Evolutionary conservation across 768 basidiomycete genomes (phyloP), one percentile per base, ranked within the genome.

Genomic region (Dictyophora rubrovolvata): DNA sequence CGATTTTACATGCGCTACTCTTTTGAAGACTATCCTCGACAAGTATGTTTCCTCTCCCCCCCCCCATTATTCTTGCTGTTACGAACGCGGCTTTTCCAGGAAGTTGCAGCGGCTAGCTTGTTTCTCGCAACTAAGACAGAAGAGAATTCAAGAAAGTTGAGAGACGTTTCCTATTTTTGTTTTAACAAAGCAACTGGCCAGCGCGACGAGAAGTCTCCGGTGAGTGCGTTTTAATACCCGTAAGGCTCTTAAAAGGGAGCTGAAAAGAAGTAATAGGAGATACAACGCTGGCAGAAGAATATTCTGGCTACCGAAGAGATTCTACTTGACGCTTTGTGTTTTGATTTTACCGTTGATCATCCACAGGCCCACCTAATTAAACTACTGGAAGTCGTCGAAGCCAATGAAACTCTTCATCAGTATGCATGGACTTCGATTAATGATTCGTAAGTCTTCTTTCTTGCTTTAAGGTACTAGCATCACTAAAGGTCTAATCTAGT

Each of bases 51-150:
- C 37, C 60, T 48, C 61, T n/a, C 55, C 51, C 55, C 33, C 33
- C 11, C 52, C 54, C 47, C 1, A 11, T 35, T 16, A 48, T 21
- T 3, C 28, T 28, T 7, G 28, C 62, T 60, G 46, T 57, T 50
- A 62, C 49, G 58, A 62, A 64, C 62, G 52, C 54, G 52, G 28
- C 37, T 54, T 22, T 14, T 60, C 53, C 57, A 93, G 90, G 85
- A 89, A 63, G 84, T 90, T 47, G 89, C 91, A 28, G 89, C 87
- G 12, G 78, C 90, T 4, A 92, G 89, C 69, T 82, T 93, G 61
- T 93, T 93, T 66, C 78, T 93, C 60, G 87, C 90, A 0, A 90
- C 90, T n/a, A 93, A 93, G 70, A 92, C 89, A 1, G 90, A 93
- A 69, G 90, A 93, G 70, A 91, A 87, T 64, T 87, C 87, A 35